phyloP scores from a whole-genome alignment of 1,284 basidiomycete species.

The Naganishia liquefaciens region DNA sequence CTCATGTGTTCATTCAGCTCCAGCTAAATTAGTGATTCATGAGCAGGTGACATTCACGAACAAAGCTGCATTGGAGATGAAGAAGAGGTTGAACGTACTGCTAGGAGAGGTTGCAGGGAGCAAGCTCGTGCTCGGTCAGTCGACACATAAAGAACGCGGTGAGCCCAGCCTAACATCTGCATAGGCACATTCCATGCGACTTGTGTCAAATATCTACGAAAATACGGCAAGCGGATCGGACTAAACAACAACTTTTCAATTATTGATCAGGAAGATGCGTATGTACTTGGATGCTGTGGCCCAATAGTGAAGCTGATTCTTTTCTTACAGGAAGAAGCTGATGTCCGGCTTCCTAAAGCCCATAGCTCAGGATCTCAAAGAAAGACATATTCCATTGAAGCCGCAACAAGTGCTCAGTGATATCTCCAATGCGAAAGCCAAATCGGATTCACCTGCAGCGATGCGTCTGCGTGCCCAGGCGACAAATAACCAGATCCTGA shows the following conservation, averaged over 20 bases:
- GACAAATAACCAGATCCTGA: constrained; percentile 40
- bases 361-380: constrained; percentile 59
- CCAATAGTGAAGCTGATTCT: constrained; percentile 19
- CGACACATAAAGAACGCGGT: background rate
- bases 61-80: constrained; percentile 89
- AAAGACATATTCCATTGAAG: constrained; percentile 62
- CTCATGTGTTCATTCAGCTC: no score
- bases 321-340: constrained; percentile 67
- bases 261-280: constrained; percentile 81
- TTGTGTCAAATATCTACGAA: constrained; percentile 70
- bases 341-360: constrained; percentile 65
- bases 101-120: constrained; percentile 66
- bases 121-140: constrained; percentile 62
- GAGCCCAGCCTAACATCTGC: constrained; percentile 54
- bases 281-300: constrained; percentile 35
- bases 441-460: constrained; percentile 62
- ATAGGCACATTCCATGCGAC: constrained; percentile 80
- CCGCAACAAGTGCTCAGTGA: constrained; percentile 63
- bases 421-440: constrained; percentile 81
- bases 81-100: constrained; percentile 67
- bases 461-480: constrained; percentile 50
- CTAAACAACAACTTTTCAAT: constrained; percentile 77
- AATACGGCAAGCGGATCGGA: constrained; percentile 64
- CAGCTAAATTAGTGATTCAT: background rate
- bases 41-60: constrained; percentile 71